A percentile compares a stretch with the other conserved stretches of the same genome.
phyloP scores from a whole-genome alignment of 257 asterid species.

The Nicotiana knightiana region DNA sequence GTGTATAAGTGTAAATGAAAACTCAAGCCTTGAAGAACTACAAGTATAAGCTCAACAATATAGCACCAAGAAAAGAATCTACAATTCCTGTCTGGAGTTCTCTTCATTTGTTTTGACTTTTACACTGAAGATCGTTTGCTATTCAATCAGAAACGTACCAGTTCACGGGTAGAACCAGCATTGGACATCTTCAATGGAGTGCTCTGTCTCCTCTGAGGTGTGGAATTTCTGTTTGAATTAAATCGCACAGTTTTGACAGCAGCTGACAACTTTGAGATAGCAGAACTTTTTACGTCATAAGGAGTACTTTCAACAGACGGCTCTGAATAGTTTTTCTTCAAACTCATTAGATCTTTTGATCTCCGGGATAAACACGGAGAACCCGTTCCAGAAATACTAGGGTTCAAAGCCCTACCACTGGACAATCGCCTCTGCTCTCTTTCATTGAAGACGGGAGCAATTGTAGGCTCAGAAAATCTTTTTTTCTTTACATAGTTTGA shows the following conservation, averaged over 20 bases:
- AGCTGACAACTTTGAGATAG: conserved; percentile 31
- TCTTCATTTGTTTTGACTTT: background rate
- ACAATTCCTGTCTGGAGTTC: background rate
- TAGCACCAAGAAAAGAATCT: background rate
- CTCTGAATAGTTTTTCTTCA: conserved; percentile 36
- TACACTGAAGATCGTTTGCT: background rate
- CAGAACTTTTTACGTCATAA: conserved; percentile 33
- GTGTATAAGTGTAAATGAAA: background rate
- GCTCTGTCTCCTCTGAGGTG: conserved; percentile 49
- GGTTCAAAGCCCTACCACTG: conserved; percentile 86
- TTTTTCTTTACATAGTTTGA: conserved; percentile 41
- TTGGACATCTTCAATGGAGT: conserved; percentile 60
- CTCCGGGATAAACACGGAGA: conserved; percentile 49
- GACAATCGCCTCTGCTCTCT: conserved; percentile 65
- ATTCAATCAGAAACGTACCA: conserved; percentile 41
- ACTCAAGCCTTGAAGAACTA: background rate
- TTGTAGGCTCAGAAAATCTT: conserved; percentile 39
- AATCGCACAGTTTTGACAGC: conserved; percentile 37
- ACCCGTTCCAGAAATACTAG: conserved; percentile 79
- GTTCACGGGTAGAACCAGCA: conserved; percentile 88
- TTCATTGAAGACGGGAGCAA: conserved; percentile 21
- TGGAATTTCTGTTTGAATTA: conserved; percentile 31
- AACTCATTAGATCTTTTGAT: conserved; percentile 33
- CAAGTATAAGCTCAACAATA: background rate
- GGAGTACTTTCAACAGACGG: conserved; percentile 43